phyloP scores from a whole-genome alignment of 805 yeast genomes.

The Crinitomyces ghanaensis region DNA sequence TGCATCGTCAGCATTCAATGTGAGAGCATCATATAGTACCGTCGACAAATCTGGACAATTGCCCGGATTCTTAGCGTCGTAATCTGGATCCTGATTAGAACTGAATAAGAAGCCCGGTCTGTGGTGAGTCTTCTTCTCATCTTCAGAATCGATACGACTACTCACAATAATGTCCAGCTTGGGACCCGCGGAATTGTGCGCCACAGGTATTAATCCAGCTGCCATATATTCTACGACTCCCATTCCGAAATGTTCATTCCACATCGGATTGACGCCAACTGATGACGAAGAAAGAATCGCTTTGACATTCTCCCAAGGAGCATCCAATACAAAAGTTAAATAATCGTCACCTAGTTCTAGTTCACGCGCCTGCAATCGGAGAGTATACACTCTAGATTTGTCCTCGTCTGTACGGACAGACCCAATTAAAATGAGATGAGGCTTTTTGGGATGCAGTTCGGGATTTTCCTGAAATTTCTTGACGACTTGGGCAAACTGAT shows the following conservation, averaged over 20 bases:
- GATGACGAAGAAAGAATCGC: conserved; percentile 42
- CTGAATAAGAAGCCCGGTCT: conserved; percentile 81
- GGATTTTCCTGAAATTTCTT: conserved; percentile 17
- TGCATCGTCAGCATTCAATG: conserved; percentile 30
- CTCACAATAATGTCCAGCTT: conserved; percentile 74
- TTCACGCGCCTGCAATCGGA: conserved; percentile 36
- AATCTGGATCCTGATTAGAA: conserved; percentile 64
- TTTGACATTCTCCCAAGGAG: conserved; percentile 54
- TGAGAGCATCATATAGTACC: conserved; percentile 35
- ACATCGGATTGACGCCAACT: conserved; percentile 90
- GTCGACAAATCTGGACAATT: conserved; percentile 40
- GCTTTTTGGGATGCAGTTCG: conserved; percentile 22
- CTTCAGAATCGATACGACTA: too few relatives aligned
- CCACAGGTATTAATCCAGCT: conserved; percentile 76
- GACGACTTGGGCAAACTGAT: conserved; percentile 50
- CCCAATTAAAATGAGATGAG: conserved; percentile 67
- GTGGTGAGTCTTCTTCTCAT: conserved; percentile 30
- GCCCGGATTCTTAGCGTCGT: conserved; percentile 11
- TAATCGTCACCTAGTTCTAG: conserved; percentile 33
- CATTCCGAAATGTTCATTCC: conserved; percentile 99
- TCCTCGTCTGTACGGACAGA: conserved; percentile 68
- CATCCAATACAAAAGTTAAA: conserved; percentile 55
- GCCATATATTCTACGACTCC: conserved; percentile 90
- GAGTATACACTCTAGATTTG: conserved; percentile 39
- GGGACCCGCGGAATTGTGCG: conserved; percentile 96